Conservation (phyloP, 1,139 yeast species). For the Pichia sp. region DNA sequence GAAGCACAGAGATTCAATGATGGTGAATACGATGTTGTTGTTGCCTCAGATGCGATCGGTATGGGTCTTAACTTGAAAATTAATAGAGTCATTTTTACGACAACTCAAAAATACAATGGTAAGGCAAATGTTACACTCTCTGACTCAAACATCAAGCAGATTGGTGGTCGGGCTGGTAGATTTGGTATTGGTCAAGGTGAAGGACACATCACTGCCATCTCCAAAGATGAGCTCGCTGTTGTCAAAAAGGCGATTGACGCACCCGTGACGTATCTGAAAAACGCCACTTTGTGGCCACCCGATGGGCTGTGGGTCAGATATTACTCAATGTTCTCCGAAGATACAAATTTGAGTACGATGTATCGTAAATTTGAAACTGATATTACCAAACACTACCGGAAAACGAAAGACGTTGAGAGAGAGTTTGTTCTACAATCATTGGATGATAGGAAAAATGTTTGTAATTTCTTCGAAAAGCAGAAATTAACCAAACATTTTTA, state of each 20-base stretch:
- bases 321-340: constrained; percentile 46
- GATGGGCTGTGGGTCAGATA: constrained; percentile 52
- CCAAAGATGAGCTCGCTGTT: constrained; percentile 34
- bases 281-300: constrained; percentile 69
- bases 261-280: constrained; percentile 39
- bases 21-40: constrained; percentile 69
- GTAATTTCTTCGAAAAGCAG: constrained; percentile 38
- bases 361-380: constrained; percentile 42
- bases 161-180: constrained; percentile 96
- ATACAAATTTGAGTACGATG: constrained; percentile 38
- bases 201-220: constrained; percentile 59
- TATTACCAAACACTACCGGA: constrained; percentile 25
- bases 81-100: constrained; percentile 68
- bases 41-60: constrained; percentile 96
- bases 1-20: constrained; percentile 76
- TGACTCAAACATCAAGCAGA: constrained; percentile 73
- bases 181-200: constrained; percentile 34
- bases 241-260: constrained; percentile 40
- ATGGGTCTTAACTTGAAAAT: constrained; percentile 92
- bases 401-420: constrained; percentile 12
- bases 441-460: constrained; percentile 36
- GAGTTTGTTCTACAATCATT: constrained; percentile 34
- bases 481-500: constrained; percentile 28
- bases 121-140: constrained; percentile 39
- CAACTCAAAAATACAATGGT: constrained; percentile 69